Conservation (phyloP, 2,329 filamentous ascomycete species). For the Colletotrichum filicis region DNA sequence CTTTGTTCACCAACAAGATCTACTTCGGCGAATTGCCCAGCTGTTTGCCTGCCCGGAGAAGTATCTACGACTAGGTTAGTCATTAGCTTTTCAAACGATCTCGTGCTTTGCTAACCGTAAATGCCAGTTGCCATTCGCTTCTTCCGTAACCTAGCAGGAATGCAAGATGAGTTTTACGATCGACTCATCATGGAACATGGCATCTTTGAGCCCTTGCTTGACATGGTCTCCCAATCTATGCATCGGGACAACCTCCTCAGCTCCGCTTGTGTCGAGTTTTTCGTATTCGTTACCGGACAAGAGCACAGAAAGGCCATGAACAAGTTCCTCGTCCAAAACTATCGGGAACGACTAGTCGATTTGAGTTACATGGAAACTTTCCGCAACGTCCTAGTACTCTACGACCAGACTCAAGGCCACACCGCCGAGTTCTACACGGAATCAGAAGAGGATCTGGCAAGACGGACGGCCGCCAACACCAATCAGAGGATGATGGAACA, state of each 20-base stretch:
- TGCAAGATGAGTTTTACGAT: conserved; percentile 93
- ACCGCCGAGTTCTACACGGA: conserved; percentile 79
- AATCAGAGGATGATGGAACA: conserved; percentile 78
- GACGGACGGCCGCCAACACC: conserved; percentile 51
- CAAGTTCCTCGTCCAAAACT: conserved; percentile 84
- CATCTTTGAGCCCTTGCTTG: conserved; percentile 84
- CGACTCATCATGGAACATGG: conserved; percentile 84
- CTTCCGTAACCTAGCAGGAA: conserved; percentile 85
- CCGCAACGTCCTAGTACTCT: conserved; percentile 77
- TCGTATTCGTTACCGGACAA: conserved; percentile 83
- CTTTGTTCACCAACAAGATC: conserved; percentile 84
- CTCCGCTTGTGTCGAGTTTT: conserved; percentile 93
- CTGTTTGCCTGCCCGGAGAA: conserved; percentile 88
- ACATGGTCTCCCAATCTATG: conserved; percentile 86
- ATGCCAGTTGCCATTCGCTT: conserved; percentile 85
- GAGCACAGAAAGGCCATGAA: conserved; percentile 85
- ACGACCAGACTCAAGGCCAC: conserved; percentile 81
- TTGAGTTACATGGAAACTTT: conserved; percentile 91
- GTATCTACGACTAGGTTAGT: conserved; percentile 87
- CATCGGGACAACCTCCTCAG: conserved; percentile 93
- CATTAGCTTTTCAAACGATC: background rate
- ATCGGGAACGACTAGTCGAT: conserved; percentile 78
- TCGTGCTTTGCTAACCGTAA: background rate
- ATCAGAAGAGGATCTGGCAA: conserved; percentile 68
- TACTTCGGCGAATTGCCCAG: conserved; percentile 83